phyloP scores from a whole-genome alignment of 352 stramenopile species.

The Phytophthora macrochlamydospora region DNA sequence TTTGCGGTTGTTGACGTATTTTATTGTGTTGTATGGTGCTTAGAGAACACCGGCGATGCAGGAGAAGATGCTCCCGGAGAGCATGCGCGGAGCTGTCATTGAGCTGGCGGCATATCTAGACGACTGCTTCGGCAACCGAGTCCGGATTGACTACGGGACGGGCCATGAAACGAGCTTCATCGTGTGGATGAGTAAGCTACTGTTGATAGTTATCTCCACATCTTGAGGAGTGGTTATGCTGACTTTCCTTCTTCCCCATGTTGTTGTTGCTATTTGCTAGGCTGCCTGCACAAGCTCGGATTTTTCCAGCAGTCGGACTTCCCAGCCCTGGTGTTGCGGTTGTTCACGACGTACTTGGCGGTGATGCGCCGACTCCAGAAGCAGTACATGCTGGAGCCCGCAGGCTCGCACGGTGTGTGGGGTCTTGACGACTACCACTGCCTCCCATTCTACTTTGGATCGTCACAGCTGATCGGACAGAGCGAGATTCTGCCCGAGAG shows the following conservation, averaged over 20 bases:
- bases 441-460: slow-evolving; percentile 98
- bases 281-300: slow-evolving; percentile 89
- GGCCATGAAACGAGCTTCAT: slow-evolving; percentile 98
- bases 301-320: slow-evolving; percentile 89
- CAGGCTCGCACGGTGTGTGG: slow-evolving; percentile 99
- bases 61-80: slow-evolving; percentile 60
- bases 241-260: slow-evolving; percentile 1
- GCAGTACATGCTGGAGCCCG: slow-evolving; percentile 98
- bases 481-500: slow-evolving; percentile 67
- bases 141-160: slow-evolving; percentile 98
- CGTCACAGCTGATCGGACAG: slow-evolving; percentile 93
- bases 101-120: slow-evolving; percentile 96
- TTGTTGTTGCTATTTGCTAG: slow-evolving; percentile 30
- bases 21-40: slow-evolving; percentile 1
- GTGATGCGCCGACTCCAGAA: slow-evolving; percentile 95
- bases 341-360: slow-evolving; percentile 95
- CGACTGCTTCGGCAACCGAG: slow-evolving; percentile 96
- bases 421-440: slow-evolving; percentile 99
- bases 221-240: slow-evolving; percentile 18
- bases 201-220: background rate
- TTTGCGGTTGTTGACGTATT: background rate
- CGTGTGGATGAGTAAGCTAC: slow-evolving; percentile 90
- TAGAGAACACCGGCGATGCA: slow-evolving; percentile 64
- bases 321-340: slow-evolving; percentile 84
- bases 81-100: slow-evolving; percentile 68